Evolutionary conservation across 306 rosid genomes (phyloP), one percentile per base, ranked within the genome.

Genomic region (Pyrus betulifolia): DNA sequence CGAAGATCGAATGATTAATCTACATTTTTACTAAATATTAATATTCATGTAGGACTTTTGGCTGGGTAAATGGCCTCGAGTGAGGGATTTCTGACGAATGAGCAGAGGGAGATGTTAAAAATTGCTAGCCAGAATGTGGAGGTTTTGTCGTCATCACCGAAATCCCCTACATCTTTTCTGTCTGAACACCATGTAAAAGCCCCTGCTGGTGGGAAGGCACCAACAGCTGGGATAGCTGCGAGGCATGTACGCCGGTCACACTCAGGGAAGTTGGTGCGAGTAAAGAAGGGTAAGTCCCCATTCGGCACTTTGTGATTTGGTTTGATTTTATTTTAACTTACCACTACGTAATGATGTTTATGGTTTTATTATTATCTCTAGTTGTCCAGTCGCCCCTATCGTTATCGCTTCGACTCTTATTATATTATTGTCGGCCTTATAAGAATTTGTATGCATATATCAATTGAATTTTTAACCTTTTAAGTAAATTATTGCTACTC

Each of bases 21-120:
- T 35, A 44, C 54, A 51, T 1, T 1, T 0, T 19, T 4, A 54
- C n/a, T 54, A 64, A 31, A 15, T 70, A 21, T 38, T 61, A 27
- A 30, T 75, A 25, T 4, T 18, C 28, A 46, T 67, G 4, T 75
- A 77, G 80, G 65, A 63, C 14, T 74, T 80, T 49, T 4, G 2
- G 2, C 22, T 35, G 80, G 42, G 67, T 49, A 80, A 71, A 92
- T 95, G 99, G 97, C 99, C 25, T 89, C 99, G 18, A 70, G 76
- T 10, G 97, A 95, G 88, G 99, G 99, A 68, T 92, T 95, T 82
- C 85, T 95, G 80, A 95, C 99, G 0, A 83, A 90, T 46, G 92
- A 88, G 79, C 99, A 95, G 93, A 85, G 99, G 87, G 93, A 92
- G 68, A 71, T 67, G 75, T 70, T 95, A 64, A 92, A 92, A 81